These are phyloP conservation scores for Chenopodium suecicum DNA, from an alignment of 148 eudicot species.

Conservation along the genomic window DNA sequence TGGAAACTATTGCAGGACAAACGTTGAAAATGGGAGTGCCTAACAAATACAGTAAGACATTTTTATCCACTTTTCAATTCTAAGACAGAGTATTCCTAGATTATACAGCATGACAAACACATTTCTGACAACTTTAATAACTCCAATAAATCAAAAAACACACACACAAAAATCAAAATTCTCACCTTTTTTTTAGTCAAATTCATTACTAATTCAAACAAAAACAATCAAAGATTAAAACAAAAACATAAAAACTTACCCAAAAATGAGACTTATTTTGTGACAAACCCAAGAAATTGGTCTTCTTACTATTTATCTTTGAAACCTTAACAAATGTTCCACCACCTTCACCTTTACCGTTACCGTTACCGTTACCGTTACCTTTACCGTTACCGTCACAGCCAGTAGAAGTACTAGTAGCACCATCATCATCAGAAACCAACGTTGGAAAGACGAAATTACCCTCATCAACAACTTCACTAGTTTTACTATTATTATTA, in stretches of 20 bases:
- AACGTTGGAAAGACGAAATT: conserved; percentile 36
- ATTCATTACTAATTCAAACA: too few species aligned
- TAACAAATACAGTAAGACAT: neutral
- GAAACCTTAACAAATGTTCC: conserved; percentile 18
- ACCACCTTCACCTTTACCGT: conserved; percentile 17
- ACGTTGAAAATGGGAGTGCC: too few species aligned
- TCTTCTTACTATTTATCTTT: conserved; percentile 31
- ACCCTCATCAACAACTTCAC: conserved; percentile 34
- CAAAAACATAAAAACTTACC: conserved; percentile 42
- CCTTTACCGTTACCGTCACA: neutral
- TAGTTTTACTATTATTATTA: neutral
- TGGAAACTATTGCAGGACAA: too few species aligned
- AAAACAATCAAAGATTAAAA: too few species aligned
- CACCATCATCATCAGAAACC: conserved; percentile 24
- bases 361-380: conserved; percentile 2
- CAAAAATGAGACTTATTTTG: conserved; percentile 55
- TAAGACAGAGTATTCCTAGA: neutral
- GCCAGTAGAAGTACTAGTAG: neutral
- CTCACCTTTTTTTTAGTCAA: neutral
- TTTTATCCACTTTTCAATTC: neutral
- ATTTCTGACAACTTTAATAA: conserved; percentile 18
- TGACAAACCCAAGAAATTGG: conserved; percentile 38
- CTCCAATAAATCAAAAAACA: neutral
- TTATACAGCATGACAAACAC: conserved; percentile 8
- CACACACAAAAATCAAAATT: neutral